Conservation (phyloP, 2,329 filamentous ascomycete genomes). For the Aspergillus flavus region DNA sequence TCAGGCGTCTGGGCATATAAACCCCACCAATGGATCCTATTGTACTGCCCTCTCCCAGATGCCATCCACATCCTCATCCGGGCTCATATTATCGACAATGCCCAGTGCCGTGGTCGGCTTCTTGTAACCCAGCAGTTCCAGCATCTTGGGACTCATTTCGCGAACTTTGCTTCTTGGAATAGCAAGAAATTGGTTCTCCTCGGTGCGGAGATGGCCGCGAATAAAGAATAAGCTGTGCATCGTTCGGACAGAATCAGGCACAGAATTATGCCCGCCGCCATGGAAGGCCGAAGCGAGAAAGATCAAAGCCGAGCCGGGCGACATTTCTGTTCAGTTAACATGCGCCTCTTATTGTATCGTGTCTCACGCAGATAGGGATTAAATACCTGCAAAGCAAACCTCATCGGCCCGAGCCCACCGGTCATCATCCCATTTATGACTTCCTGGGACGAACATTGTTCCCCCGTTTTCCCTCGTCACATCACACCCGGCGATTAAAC, state of each 20-base stretch:
- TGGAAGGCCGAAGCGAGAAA: conserved; percentile 38
- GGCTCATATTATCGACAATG: conserved; percentile 33
- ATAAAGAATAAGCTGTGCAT: conserved; percentile 37
- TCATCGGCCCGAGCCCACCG: conserved; percentile 30
- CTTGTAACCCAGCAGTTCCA: conserved; percentile 36
- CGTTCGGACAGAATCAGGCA: conserved; percentile 26
- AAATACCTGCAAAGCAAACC: conserved; percentile 37
- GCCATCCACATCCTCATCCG: conserved; percentile 19
- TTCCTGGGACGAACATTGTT: conserved; percentile 37
- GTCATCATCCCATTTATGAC: conserved; percentile 34
- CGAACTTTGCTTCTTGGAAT: conserved; percentile 33
- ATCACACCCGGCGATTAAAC: conserved; percentile 31
- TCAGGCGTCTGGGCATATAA: too few relatives aligned
- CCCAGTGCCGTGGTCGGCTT: conserved; percentile 35
- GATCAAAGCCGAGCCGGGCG: conserved; percentile 38
- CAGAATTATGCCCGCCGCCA: conserved; percentile 35
- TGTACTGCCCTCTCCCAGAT: conserved; percentile 9
- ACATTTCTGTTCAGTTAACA: conserved; percentile 33
- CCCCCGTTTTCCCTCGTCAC: conserved; percentile 35
- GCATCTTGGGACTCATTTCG: conserved; percentile 37
- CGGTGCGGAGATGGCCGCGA: conserved; percentile 31
- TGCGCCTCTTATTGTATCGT: neutral
- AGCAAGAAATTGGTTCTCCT: conserved; percentile 40
- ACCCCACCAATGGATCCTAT: neutral
- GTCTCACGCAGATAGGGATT: neutral